Base-by-base conservation (phyloP, 768 basidiomycete species). In the Lepiota brunneoincarnata region DNA sequence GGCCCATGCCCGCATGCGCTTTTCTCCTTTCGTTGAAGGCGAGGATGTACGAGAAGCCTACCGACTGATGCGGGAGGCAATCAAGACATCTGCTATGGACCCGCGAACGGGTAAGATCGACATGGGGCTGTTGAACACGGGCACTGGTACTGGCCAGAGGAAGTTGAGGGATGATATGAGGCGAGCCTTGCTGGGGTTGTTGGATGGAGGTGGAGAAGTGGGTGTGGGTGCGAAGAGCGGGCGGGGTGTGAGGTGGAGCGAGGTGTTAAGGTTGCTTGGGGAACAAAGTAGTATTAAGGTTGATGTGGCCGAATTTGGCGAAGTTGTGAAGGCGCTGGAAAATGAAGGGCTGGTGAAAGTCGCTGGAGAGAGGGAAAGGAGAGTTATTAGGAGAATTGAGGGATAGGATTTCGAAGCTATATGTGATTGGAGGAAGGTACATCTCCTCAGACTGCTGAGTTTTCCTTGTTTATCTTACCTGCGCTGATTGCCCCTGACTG, bases 21-120 rank as follows among this genome's bases (percentile, higher is more conserved):
- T 97, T 69, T 89, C 88, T 17, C 77, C 84, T n/a, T 80, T 81
- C 49, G 96, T 99, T 36, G 91, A 95, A 64, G 71, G 91, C 41
- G 71, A 76, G 50, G 97, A 98, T 64, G 97, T 98, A 26, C 76
- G 80, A 57, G 97, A 98, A 69, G 94, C 96, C 1, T 85, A 81
- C 63, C 79, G 97, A n/a, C 80, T 99, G 61, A 98, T 99, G 87
- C 85, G 92, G 42, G 93, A 96, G 67, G 97, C 96, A 3, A 90
- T 99, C 70, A 84, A 92, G 62, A 93, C 95, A 57, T 87, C 86
- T 57, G 93, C 93, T 37, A 95, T 96, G 78, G 95, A 98, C 69
- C 96, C 96, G 9, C 79, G 91, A 20, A 98, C 95, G 11, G 96
- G 96, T 49, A 93, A 95, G 79, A 96, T 98, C 65, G 95, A 98